Percentiles rank a stretch among this genome's conserved stretches.
Evolutionary conservation across 257 asterid genomes (phyloP).

Genomic region (Penstemon newberryi): DNA sequence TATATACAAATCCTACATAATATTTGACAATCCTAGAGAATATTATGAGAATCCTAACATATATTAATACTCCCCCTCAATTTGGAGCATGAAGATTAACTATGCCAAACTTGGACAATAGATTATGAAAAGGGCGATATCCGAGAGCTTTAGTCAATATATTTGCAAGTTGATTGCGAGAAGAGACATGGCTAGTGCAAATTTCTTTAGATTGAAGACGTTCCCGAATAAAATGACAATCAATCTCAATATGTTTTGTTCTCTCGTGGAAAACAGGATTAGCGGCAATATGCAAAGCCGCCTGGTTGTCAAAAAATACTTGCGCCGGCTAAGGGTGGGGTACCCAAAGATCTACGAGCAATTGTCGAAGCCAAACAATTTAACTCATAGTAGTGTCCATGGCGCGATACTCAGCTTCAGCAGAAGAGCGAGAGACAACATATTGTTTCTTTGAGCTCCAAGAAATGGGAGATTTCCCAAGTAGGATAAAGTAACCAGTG

Average conservation of each 20-base stretch:
- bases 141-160: too few relatives aligned
- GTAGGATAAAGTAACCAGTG: not conserved
- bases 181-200: too few relatives aligned
- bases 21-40: too few relatives aligned
- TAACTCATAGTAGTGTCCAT: not conserved
- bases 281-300: not conserved
- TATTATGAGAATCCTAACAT: too few relatives aligned
- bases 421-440: conserved; percentile 1
- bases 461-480: not conserved
- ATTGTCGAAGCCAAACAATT: not conserved
- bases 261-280: not conserved
- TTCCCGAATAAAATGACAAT: not conserved
- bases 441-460: not conserved
- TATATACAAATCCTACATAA: too few relatives aligned
- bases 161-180: too few relatives aligned
- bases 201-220: too few relatives aligned
- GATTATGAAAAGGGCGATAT: too few relatives aligned
- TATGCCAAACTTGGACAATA: too few relatives aligned
- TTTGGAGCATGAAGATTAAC: too few relatives aligned
- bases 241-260: not conserved
- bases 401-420: not conserved
- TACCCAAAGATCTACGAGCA: not conserved
- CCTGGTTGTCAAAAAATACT: not conserved
- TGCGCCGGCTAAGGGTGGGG: not conserved
- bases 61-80: too few relatives aligned